Percentiles rank a stretch among this genome's conserved stretches.
Evolutionary conservation across 306 rosid species (phyloP).

Genomic region (Malus orientalis): DNA sequence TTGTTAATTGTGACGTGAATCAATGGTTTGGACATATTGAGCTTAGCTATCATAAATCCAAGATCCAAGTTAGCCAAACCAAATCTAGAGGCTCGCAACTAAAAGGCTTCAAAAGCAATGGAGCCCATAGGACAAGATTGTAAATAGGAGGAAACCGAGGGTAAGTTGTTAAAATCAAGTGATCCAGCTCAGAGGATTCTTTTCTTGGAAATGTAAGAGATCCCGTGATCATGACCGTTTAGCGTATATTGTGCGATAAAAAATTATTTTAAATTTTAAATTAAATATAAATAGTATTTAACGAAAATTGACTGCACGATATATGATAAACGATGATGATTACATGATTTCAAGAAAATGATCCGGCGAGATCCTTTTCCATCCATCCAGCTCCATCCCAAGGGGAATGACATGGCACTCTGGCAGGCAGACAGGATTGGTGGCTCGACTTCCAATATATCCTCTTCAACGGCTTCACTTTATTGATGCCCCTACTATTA

Average conservation of each 20-base stretch:
- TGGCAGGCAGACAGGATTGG: slow-evolving; percentile 31
- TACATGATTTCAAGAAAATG: accelerated
- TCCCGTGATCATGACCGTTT: no score
- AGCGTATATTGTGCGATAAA: accelerated
- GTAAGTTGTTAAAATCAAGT: background rate
- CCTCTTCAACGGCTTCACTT: slow-evolving; percentile 14
- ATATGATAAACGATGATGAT: no score
- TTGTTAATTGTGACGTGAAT: background rate
- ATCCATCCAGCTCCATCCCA: slow-evolving; percentile 1
- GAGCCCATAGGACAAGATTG: background rate
- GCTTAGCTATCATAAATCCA: background rate
- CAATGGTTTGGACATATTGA: background rate
- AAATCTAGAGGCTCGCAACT: background rate
- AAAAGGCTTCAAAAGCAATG: background rate
- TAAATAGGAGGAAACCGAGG: no score
- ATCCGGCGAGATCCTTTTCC: no score
- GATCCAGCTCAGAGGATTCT: background rate
- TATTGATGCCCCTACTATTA: background rate
- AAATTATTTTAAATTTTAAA: no score
- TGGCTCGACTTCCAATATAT: slow-evolving; percentile 21
- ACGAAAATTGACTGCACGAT: no score
- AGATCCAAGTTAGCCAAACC: background rate
- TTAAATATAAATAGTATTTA: no score
- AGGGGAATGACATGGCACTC: slow-evolving; percentile 15
- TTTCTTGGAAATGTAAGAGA: no score